Conservation (phyloP, 2,329 filamentous ascomycete species). For the Neophaeococcomyces aloes region DNA sequence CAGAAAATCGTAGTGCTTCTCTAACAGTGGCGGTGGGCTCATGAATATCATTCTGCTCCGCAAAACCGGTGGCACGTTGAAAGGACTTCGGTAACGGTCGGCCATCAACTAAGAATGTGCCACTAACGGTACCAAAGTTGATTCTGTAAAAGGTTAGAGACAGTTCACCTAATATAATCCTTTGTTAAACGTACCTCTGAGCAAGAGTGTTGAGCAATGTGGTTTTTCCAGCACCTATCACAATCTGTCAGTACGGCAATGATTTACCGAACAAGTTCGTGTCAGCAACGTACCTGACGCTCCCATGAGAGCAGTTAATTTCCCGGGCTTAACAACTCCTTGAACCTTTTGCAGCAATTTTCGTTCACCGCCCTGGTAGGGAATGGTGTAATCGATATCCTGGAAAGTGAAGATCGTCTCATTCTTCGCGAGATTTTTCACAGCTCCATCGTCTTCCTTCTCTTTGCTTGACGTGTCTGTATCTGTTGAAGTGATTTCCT, state of each 20-base stretch:
- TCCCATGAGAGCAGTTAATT: conserved; percentile 71
- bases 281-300: conserved; percentile 20
- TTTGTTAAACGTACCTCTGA: conserved; percentile 21
- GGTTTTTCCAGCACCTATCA: conserved; percentile 34
- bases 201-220: conserved; percentile 39
- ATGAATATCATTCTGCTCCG: conserved; percentile 57
- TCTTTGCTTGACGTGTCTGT: conserved; percentile 23
- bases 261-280: too few relatives aligned
- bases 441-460: conserved; percentile 18
- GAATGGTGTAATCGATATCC: conserved; percentile 62
- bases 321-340: conserved; percentile 66
- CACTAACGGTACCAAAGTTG: conserved; percentile 35
- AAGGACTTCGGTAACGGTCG: conserved; percentile 38
- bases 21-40: conserved; percentile 56
- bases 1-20: conserved; percentile 56
- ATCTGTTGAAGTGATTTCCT: conserved; percentile 17
- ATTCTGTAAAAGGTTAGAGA: conserved; percentile 23
- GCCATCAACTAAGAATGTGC: conserved; percentile 37
- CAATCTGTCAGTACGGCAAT: too few relatives aligned
- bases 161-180: not conserved
- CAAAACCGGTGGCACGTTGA: conserved; percentile 45
- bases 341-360: conserved; percentile 50
- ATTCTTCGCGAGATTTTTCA: conserved; percentile 49
- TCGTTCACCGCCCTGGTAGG: conserved; percentile 33
- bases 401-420: conserved; percentile 77